phyloP scores from a whole-genome alignment of 1,284 basidiomycete genomes.

The Ganoderma sinense region DNA sequence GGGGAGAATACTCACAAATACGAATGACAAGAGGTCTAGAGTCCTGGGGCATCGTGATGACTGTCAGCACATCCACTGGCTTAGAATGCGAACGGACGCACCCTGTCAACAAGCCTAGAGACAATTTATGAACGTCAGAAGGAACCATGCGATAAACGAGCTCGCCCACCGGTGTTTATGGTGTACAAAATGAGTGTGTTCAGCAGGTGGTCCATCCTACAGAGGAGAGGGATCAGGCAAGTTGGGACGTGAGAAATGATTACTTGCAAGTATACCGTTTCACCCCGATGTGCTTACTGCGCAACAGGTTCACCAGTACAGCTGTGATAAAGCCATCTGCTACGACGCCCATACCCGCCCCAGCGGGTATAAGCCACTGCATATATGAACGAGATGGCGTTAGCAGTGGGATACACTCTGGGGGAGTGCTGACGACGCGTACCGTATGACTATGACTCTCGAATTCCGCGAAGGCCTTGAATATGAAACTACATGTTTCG shows the following conservation, averaged over 20 bases:
- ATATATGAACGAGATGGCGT: background rate
- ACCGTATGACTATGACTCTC: background rate
- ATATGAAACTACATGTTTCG: background rate
- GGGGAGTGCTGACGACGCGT: background rate
- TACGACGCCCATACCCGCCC: slow-evolving; percentile 4
- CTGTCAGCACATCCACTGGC: background rate
- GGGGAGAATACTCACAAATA: slow-evolving; percentile 9
- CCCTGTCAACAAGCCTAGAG: slow-evolving; percentile 18
- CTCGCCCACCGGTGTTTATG: slow-evolving; percentile 17
- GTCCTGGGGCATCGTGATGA: background rate
- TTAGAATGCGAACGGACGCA: background rate
- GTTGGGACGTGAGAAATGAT: background rate
- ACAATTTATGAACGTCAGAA: background rate
- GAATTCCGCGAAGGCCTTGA: background rate
- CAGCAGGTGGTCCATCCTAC: slow-evolving; percentile 16
- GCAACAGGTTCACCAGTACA: slow-evolving; percentile 6
- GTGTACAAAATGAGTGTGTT: slow-evolving; percentile 16
- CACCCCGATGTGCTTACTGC: slow-evolving; percentile 6
- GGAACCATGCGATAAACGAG: too few relatives aligned
- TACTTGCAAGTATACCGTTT: slow-evolving; percentile 1
- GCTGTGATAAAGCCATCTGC: slow-evolving; percentile 8
- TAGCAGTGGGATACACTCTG: background rate
- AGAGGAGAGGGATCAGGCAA: background rate
- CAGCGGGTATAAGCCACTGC: slow-evolving; percentile 17
- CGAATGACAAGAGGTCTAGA: slow-evolving; percentile 7